Evolutionary conservation across 2,329 filamentous ascomycete species (phyloP).

Genomic region (Microascus cirrosus): DNA sequence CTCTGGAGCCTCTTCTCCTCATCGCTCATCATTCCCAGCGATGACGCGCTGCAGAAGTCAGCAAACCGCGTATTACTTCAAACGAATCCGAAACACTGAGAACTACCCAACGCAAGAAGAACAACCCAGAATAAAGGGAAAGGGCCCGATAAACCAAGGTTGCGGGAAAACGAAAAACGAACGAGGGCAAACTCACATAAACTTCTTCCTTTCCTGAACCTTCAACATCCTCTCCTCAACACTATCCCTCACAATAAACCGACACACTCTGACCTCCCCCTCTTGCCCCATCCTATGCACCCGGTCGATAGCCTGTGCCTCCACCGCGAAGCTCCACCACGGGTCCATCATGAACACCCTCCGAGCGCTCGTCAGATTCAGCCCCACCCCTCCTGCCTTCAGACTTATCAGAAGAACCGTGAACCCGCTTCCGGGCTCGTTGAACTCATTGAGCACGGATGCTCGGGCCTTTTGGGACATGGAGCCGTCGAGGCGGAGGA

Average conservation of each 20-base stretch:
- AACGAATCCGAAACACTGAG: background rate
- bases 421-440: slow-evolving; percentile 42
- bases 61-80: background rate
- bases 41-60: slow-evolving; percentile 58
- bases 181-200: slow-evolving; percentile 54
- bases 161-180: background rate
- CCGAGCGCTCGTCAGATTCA: slow-evolving; percentile 83
- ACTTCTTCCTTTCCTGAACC: slow-evolving; percentile 93
- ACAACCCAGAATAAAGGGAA: background rate
- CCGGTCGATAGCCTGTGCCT: slow-evolving; percentile 94
- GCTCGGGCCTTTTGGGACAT: slow-evolving; percentile 81
- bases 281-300: slow-evolving; percentile 96
- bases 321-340: slow-evolving; percentile 97
- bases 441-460: slow-evolving; percentile 66
- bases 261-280: slow-evolving; percentile 70
- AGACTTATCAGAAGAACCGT: slow-evolving; percentile 73
- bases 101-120: background rate
- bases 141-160: too few relatives aligned
- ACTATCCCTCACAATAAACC: slow-evolving; percentile 82
- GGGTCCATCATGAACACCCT: slow-evolving; percentile 99
- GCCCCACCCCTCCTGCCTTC: slow-evolving; percentile 81
- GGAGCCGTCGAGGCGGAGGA: slow-evolving; percentile 81
- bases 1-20: slow-evolving; percentile 84
- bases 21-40: slow-evolving; percentile 86
- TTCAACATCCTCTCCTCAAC: slow-evolving; percentile 93